Evolutionary conservation across 352 stramenopile genomes (phyloP).

Genomic region (Globisporangium barbulae): DNA sequence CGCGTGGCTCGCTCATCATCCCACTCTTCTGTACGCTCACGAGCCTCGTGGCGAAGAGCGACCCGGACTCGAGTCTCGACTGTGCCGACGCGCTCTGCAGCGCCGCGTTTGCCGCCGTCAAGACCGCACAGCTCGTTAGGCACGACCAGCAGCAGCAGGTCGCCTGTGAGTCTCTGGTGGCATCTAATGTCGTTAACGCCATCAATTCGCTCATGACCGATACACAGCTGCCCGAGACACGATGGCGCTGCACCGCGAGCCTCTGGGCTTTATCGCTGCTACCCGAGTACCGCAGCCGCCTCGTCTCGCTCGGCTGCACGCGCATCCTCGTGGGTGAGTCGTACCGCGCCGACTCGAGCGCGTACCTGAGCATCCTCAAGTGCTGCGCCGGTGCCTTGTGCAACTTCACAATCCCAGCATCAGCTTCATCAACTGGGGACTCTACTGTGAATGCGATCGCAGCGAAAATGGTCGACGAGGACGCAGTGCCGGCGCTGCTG

Average conservation of each 20-base stretch:
- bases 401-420: constrained; percentile 45
- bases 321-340: constrained; percentile 46
- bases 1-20: constrained; percentile 21
- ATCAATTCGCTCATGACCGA: constrained; percentile 37
- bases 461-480: constrained; percentile 57
- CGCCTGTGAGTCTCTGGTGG: constrained; percentile 25
- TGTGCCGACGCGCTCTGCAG: constrained; percentile 63
- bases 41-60: constrained; percentile 18
- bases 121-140: not conserved
- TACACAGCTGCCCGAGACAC: constrained; percentile 41
- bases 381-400: constrained; percentile 60
- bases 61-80: constrained; percentile 49
- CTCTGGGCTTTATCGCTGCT: constrained; percentile 54
- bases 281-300: constrained; percentile 29
- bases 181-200: constrained; percentile 28
- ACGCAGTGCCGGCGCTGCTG: constrained; percentile 60
- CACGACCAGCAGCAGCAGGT: not conserved
- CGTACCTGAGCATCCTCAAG: constrained; percentile 35
- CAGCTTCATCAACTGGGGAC: constrained; percentile 11
- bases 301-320: constrained; percentile 52
- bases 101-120: constrained; percentile 34
- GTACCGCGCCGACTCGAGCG: constrained; percentile 19
- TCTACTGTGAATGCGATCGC: constrained; percentile 26
- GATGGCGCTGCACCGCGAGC: constrained; percentile 57
- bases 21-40: constrained; percentile 51